Percentiles rank a stretch among this genome's conserved stretches.
These are phyloP conservation scores for Fusarium secorum DNA, from an alignment of 2,329 filamentous ascomycete genomes.

Conservation along the genomic window DNA sequence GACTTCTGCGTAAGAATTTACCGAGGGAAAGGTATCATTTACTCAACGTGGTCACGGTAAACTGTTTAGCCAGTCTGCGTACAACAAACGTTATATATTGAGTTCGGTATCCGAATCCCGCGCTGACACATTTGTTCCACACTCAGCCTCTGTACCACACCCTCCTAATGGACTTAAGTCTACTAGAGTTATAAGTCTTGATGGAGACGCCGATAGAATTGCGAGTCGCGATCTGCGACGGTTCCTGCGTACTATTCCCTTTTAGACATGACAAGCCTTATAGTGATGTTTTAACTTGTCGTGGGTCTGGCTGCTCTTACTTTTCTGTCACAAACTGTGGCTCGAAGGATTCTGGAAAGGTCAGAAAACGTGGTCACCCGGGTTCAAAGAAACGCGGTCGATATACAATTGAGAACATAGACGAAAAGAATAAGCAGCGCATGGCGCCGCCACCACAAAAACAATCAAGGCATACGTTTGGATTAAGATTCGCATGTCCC, in stretches of 20 bases:
- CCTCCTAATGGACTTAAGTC: no score
- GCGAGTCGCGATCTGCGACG: accelerated
- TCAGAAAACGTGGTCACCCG: background rate
- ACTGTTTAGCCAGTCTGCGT: no score
- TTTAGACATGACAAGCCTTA: background rate
- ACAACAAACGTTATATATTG: no score
- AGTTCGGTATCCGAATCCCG: no score
- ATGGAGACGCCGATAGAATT: accelerated
- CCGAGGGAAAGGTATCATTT: no score
- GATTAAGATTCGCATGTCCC: background rate
- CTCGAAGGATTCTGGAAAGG: background rate
- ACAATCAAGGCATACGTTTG: background rate
- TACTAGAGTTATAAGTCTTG: no score
- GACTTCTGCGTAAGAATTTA: no score
- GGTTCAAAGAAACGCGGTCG: background rate
- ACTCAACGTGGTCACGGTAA: no score
- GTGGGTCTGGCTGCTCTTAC: background rate
- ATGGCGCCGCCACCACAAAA: background rate
- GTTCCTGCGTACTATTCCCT: accelerated
- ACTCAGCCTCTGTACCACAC: no score
- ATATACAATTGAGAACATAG: background rate
- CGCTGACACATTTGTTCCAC: no score
- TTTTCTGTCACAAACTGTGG: background rate
- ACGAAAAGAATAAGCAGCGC: background rate
- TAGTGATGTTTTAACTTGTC: background rate